Percentiles rank a stretch among this genome's conserved stretches.
Conservation (phyloP, 23 red algal species). For the Gracilaria domingensis region DNA sequence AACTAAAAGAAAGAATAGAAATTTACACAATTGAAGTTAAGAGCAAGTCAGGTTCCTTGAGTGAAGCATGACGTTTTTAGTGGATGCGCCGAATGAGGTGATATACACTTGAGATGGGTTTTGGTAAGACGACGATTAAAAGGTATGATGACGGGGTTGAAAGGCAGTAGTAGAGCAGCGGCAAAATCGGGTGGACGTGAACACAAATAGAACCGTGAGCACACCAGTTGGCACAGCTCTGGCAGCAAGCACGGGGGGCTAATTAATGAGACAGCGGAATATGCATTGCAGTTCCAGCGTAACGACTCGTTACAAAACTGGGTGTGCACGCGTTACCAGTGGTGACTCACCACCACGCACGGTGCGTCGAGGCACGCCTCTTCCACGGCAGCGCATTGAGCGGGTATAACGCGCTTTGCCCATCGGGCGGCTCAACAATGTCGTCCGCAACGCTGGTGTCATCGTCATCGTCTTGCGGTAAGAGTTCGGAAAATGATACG, state of each 20-base stretch:
- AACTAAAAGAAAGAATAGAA: too few species aligned
- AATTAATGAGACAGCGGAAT: not conserved
- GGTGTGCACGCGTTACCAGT: too few species aligned
- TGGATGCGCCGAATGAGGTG: too few species aligned
- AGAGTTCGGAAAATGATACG: not conserved
- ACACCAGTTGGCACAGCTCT: not conserved
- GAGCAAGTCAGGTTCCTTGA: too few species aligned
- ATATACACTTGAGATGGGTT: too few species aligned
- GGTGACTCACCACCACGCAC: not conserved
- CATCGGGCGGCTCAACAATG: not conserved
- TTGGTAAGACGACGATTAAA: too few species aligned
- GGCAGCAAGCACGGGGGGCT: not conserved
- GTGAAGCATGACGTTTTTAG: too few species aligned
- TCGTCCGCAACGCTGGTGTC: conserved; percentile 7
- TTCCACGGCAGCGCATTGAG: conserved; percentile 10
- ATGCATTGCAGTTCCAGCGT: not conserved
- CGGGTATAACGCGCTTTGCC: not conserved
- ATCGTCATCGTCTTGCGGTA: conserved; percentile 6
- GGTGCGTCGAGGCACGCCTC: not conserved
- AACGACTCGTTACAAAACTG: conserved; percentile 12
- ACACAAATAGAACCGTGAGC: not conserved
- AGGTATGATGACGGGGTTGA: not conserved
- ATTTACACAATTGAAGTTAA: too few species aligned
- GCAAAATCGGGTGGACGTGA: not conserved
- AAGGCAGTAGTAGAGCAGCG: not conserved